These are phyloP conservation scores for Boletus eberwhitei DNA, from an alignment of 768 basidiomycete species.

Conservation along the genomic window DNA sequence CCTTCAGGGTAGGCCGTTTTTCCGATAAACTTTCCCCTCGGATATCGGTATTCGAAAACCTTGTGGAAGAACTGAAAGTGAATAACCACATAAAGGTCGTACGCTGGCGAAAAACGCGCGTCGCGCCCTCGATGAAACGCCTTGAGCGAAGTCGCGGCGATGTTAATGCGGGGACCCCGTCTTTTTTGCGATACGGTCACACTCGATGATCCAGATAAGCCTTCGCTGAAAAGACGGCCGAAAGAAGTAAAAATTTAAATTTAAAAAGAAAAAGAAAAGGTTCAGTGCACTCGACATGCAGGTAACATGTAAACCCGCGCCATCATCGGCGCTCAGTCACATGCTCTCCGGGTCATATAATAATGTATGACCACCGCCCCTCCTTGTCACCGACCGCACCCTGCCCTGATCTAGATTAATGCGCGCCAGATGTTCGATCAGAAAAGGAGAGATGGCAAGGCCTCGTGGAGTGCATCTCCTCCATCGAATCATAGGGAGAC, in stretches of 20 bases:
- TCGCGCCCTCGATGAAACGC: constrained; percentile 1
- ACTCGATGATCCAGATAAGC: neutral
- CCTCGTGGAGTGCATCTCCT: neutral
- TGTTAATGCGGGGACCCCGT: neutral
- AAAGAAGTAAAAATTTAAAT: neutral
- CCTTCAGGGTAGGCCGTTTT: neutral
- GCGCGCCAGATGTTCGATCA: neutral
- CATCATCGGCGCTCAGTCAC: neutral
- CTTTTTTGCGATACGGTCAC: constrained; percentile 3
- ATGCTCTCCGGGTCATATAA: neutral
- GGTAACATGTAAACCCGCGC: neutral
- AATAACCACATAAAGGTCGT: neutral
- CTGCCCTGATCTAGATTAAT: neutral
- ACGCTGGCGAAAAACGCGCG: neutral
- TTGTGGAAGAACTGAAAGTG: neutral
- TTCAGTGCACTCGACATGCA: neutral
- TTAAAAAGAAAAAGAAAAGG: neutral
- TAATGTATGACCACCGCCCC: neutral
- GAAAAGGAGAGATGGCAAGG: neutral
- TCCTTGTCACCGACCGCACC: constrained; percentile 4
- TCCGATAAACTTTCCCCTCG: neutral
- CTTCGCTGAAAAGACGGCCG: neutral
- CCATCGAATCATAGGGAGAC: neutral
- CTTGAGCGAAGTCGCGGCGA: neutral
- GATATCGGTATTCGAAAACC: neutral